phyloP scores from a whole-genome alignment of 495 filamentous ascomycete genomes.

The Choiromyces venosus region DNA sequence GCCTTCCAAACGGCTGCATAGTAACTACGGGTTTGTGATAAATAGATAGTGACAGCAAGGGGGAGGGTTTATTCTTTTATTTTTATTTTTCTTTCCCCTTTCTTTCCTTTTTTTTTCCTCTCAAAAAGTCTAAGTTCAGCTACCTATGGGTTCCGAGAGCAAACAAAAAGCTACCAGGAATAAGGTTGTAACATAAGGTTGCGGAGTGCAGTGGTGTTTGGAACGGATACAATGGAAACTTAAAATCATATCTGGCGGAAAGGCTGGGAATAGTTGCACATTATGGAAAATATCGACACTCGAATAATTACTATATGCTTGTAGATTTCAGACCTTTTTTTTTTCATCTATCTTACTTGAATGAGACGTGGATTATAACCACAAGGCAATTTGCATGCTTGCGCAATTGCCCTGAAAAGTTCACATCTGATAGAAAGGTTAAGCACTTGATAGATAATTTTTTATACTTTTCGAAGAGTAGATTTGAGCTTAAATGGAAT shows the following conservation, averaged over 20 bases:
- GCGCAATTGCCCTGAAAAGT: background rate
- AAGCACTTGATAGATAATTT: background rate
- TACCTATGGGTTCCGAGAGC: background rate
- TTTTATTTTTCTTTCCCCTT: background rate
- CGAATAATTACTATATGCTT: background rate
- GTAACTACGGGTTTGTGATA: background rate
- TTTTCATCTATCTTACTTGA: background rate
- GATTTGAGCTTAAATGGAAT: background rate
- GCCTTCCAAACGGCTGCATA: conserved; percentile 5
- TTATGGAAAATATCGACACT: background rate
- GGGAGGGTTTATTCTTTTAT: background rate
- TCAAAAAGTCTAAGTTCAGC: background rate
- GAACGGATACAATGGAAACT: background rate
- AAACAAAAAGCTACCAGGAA: background rate
- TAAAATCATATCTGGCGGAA: background rate
- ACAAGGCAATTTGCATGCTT: background rate
- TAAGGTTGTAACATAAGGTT: background rate
- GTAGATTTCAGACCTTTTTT: background rate
- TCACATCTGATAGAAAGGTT: background rate
- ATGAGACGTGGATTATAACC: background rate
- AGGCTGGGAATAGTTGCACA: background rate
- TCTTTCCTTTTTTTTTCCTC: background rate
- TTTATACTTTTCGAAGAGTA: too few species aligned
- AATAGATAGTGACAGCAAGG: background rate
- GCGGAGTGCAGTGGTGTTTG: conserved; percentile 1